Base-by-base conservation (phyloP, 345 rosid genomes). In the Salix udensis region DNA sequence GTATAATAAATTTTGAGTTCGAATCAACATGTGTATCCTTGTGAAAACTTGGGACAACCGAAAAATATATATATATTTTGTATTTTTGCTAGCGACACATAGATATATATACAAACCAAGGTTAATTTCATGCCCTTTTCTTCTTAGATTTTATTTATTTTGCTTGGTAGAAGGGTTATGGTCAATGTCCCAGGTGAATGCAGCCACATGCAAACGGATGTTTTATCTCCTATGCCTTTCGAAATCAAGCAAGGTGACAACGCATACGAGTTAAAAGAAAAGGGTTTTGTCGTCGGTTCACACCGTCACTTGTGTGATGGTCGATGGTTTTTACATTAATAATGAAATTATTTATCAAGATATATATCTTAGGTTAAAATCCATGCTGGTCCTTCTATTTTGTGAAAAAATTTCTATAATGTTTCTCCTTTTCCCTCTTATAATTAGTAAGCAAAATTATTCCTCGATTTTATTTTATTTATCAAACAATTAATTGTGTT, bases 151-250 rank as follows among this genome's bases (percentile, higher is more conserved):
- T 14, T 5, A 23, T 24, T 21, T 21, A 4, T 28, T 18, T 26
- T 24, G n/a, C 15, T 7, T 5, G 39, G 12, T 15, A 65, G 23
- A 16, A 21, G 48, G 75, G 36, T 12, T 7, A 18, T 12, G 5
- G 40, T 67, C 73, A 16, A 67, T 28, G 61, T 73, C 39, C 34
- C 53, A 37, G 55, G 21, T 13, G 21, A 37, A 65, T 19, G 75
- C 71, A 70, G 61, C 71, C 76, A 71, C 76, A 50, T 77, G 66
- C 75, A 72, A 13, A 71, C n/a, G 40, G 46, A 16, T 52, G 28
- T 58, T 73, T 67, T 65, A 73, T 55, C 64, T 58, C 23, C 37
- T 4, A 18, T 40, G n/a, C 61, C 55, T 72, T 66, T 58, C 53
- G 39, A 71, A 65, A 65, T 52, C 50, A 52, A 76, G 68, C 68